Percentiles rank a stretch among this genome's conserved stretches.
Evolutionary conservation across 2,329 filamentous ascomycete genomes (phyloP).

Genomic region (Pleoardoris graminearum): DNA sequence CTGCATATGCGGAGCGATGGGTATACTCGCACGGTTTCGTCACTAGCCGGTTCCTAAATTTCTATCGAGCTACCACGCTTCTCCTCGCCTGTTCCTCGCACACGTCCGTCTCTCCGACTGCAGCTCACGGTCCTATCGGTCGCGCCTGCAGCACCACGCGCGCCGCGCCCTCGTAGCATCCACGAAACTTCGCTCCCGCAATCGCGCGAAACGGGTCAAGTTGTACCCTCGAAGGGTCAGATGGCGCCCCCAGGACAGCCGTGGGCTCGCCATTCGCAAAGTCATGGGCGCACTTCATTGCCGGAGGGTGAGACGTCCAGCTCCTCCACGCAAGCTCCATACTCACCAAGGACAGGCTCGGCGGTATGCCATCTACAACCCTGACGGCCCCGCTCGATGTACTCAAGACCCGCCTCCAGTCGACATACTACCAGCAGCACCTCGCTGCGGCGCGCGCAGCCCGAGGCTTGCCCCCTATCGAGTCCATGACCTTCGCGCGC

Average conservation of each 20-base stretch:
- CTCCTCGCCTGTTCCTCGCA: not conserved
- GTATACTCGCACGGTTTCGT: too few relatives aligned
- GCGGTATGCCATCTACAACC: constrained; percentile 89
- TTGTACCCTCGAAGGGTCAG: constrained; percentile 52
- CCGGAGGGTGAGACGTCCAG: constrained; percentile 70
- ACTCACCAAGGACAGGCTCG: constrained; percentile 61
- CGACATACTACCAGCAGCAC: constrained; percentile 90
- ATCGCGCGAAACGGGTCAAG: constrained; percentile 65
- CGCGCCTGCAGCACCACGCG: constrained; percentile 14
- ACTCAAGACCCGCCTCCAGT: constrained; percentile 89
- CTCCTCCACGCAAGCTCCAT: not conserved
- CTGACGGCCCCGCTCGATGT: constrained; percentile 94
- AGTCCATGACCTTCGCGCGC: constrained; percentile 65
- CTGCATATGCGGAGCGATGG: too few relatives aligned
- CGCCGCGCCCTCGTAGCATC: constrained; percentile 34
- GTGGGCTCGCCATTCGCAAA: constrained; percentile 58
- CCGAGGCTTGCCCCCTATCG: constrained; percentile 57
- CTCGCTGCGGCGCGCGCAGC: constrained; percentile 69
- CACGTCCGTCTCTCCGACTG: not conserved
- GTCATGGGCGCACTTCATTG: constrained; percentile 90
- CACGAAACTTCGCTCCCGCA: constrained; percentile 47
- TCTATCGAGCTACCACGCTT: constrained; percentile 2
- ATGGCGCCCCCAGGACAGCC: constrained; percentile 45
- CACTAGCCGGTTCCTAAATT: constrained; percentile 13
- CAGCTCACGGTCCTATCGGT: not conserved